These are phyloP conservation scores for Inga leiocalycina DNA, from an alignment of 306 rosid genomes.

Conservation along the genomic window DNA sequence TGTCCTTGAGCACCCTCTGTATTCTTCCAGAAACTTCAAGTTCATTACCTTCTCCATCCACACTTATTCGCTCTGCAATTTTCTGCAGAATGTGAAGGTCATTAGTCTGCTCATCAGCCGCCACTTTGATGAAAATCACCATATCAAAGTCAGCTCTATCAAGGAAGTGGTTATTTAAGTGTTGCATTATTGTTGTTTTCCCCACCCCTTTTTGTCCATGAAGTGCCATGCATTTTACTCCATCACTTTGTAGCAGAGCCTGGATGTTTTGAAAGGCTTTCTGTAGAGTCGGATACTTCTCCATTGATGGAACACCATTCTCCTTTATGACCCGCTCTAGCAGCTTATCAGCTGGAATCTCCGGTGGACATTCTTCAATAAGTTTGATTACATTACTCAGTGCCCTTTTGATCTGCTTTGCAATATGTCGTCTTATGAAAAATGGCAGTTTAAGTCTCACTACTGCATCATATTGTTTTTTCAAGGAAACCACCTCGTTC, in stretches of 20 bases:
- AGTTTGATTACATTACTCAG: background rate
- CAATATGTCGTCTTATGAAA: no score
- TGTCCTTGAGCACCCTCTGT: background rate
- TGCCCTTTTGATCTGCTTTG: background rate
- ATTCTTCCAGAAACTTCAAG: background rate
- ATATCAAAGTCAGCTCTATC: background rate
- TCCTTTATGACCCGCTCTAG: background rate
- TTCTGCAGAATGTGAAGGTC: background rate
- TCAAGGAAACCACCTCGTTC: background rate
- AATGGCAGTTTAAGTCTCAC: no score
- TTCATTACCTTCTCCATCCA: background rate
- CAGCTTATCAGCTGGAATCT: background rate
- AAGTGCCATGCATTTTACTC: background rate
- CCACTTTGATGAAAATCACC: background rate
- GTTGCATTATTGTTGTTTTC: conserved; percentile 1
- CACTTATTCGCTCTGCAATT: background rate
- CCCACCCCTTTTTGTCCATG: conserved; percentile 15
- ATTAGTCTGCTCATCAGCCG: background rate
- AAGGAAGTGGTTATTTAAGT: background rate
- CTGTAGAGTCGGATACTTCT: background rate
- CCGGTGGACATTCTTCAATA: background rate
- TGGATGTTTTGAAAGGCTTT: background rate
- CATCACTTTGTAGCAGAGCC: background rate
- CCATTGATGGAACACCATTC: background rate
- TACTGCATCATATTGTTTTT: background rate